Evolutionary conservation across 768 basidiomycete genomes (phyloP), one percentile per base, ranked within the genome.

Genomic region (Xerocomus brunneocitrinus): DNA sequence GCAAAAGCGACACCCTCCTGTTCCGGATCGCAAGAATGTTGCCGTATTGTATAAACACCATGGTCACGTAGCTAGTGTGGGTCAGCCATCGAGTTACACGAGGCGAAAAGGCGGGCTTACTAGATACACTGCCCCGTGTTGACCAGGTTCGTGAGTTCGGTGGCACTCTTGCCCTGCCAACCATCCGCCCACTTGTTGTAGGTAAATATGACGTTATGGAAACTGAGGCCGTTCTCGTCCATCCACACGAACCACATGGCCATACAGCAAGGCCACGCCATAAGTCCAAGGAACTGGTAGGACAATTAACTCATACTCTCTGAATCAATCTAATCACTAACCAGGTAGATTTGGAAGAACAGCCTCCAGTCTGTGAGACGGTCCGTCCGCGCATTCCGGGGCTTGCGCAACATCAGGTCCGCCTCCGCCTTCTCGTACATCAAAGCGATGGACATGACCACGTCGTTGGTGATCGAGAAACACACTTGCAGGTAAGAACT

Each of bases 401-500:
- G 80, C 52, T 74, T 76, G 28, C 79, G 74, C 30, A 69, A 28
- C 67, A 81, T 72, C 5, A 82, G 68, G 52, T 80, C 74, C 8
- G 74, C 68, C 62, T 82, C 80, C 6, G 80, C 70, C 52, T 79
- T 73, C 65, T 81, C 80, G 53, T 74, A 76, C 70, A 77, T 76
- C 57, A 81, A 64, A 5, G 78, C 70, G 34, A 81, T 73, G 8
- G 77, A 76, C 61, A 79, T 79, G 44, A 77, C 67, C 24, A 81
- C 75, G 47, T 82, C 80, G 46, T 79, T 80, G 8, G 71, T 71
- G 41, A 79, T 78, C 53, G 77, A 82, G 65, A 82, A 79, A 62
- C 81, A 73, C 53, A 77, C 74, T 65, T 83, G 82, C 13, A 83
- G 64, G 54, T 76, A 78, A 4, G 79, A 78, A 59, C 77, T 79